phyloP scores from a whole-genome alignment of 305 asterid genomes.

The Solanum hybrid region DNA sequence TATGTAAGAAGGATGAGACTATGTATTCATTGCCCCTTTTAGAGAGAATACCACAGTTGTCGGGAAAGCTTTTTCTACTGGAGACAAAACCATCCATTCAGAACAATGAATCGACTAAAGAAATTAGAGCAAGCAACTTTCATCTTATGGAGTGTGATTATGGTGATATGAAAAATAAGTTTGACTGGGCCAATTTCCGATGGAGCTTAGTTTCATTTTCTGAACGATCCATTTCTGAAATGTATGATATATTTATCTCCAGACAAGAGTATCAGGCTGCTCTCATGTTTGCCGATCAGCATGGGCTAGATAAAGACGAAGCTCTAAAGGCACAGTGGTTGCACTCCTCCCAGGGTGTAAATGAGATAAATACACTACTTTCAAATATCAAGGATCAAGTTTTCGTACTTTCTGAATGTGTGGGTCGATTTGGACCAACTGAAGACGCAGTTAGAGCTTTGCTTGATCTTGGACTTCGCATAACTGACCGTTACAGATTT shows the following conservation, averaged over 20 bases:
- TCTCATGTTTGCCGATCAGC: constrained; percentile 66
- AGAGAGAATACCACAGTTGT: constrained; percentile 51
- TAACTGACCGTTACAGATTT: constrained; percentile 60
- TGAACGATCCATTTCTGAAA: constrained; percentile 62
- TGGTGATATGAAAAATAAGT: constrained; percentile 23
- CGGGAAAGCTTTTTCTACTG: constrained; percentile 62
- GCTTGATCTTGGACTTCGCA: constrained; percentile 64
- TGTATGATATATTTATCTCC: constrained; percentile 59
- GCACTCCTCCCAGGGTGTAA: constrained; percentile 65
- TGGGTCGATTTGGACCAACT: constrained; percentile 62
- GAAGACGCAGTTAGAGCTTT: constrained; percentile 72
- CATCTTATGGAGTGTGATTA: constrained; percentile 29
- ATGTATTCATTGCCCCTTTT: constrained; percentile 61
- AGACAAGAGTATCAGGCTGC: constrained; percentile 66
- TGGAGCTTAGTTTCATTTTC: constrained; percentile 72
- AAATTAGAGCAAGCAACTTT: constrained; percentile 16
- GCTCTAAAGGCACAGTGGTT: constrained; percentile 86
- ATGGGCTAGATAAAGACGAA: constrained; percentile 81
- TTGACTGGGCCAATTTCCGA: constrained; percentile 41
- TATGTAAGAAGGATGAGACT: constrained; percentile 36
- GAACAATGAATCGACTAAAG: constrained; percentile 30
- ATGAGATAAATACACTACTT: constrained; percentile 59
- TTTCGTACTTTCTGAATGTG: constrained; percentile 71
- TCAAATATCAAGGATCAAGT: constrained; percentile 55
- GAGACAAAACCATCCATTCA: constrained; percentile 44